phyloP scores from a whole-genome alignment of 352 stramenopile genomes.

The Phytopythium vexans region DNA sequence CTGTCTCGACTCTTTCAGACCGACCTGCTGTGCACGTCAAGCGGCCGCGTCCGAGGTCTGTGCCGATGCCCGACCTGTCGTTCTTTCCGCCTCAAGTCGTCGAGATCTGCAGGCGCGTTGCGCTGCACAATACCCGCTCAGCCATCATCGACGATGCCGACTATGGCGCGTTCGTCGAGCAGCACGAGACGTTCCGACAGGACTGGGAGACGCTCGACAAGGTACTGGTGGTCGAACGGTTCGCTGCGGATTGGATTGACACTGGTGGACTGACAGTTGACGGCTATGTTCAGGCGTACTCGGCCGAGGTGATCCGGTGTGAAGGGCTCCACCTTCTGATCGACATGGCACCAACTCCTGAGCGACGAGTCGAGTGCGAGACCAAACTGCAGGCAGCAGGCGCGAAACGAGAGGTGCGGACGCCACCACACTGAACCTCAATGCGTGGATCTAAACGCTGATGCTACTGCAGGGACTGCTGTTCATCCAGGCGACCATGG shows the following conservation, averaged over 20 bases:
- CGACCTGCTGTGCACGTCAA: not conserved
- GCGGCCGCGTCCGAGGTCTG: conserved; percentile 23
- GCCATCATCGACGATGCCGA: conserved; percentile 62
- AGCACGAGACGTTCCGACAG: conserved; percentile 38
- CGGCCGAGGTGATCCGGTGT: conserved; percentile 45
- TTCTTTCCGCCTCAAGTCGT: conserved; percentile 42
- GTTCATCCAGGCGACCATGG: conserved; percentile 44
- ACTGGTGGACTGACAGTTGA: not conserved
- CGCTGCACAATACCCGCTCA: conserved; percentile 42
- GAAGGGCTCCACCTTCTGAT: conserved; percentile 40
- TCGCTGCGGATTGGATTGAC: not conserved
- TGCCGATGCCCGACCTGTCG: conserved; percentile 41
- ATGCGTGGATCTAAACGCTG: not conserved
- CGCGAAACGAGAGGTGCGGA: conserved; percentile 35
- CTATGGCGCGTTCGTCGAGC: conserved; percentile 48
- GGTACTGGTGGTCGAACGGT: conserved; percentile 10
- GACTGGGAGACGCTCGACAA: conserved; percentile 76
- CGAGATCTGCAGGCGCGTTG: conserved; percentile 54
- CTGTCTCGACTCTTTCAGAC: not conserved
- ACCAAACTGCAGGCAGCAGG: conserved; percentile 14
- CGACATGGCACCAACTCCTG: conserved; percentile 15
- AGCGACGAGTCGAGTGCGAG: conserved; percentile 15
- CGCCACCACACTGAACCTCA: not conserved
- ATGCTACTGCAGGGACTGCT: conserved; percentile 18
- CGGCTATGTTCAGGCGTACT: conserved; percentile 29